phyloP scores from a whole-genome alignment of 2,329 filamentous ascomycete genomes.

The Verticillium alfalfae region DNA sequence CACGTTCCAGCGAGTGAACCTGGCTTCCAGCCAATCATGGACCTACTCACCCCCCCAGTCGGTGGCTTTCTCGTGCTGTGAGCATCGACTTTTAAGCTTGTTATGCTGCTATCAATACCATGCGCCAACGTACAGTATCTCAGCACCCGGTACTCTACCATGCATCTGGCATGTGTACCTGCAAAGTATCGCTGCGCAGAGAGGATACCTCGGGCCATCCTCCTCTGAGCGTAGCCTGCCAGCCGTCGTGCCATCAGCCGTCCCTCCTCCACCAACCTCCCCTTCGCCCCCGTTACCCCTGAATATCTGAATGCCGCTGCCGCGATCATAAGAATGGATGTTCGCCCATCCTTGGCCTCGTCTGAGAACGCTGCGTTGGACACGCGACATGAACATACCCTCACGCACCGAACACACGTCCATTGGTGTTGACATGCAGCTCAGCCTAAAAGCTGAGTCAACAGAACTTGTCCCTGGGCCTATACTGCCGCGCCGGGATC shows the following conservation, averaged over 20 bases:
- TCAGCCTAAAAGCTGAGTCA: not conserved
- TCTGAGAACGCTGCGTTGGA: not conserved
- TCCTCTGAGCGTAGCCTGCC: no score
- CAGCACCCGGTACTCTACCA: no score
- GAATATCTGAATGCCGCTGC: not conserved
- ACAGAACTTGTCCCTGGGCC: not conserved
- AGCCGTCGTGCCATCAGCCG: not conserved
- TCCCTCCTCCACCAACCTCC: not conserved
- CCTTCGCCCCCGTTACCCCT: not conserved
- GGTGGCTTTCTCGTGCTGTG: not conserved
- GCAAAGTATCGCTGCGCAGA: not conserved
- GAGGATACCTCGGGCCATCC: no score
- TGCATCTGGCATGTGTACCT: not conserved
- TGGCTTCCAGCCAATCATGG: not conserved
- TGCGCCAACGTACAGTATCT: not conserved
- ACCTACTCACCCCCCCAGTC: not conserved
- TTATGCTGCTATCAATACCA: not conserved
- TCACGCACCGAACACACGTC: not conserved
- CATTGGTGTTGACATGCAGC: not conserved
- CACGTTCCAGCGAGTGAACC: not conserved
- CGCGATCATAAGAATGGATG: not conserved
- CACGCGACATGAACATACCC: not conserved
- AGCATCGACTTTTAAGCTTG: not conserved
- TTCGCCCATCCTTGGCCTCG: not conserved
- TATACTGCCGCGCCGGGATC: not conserved